Evolutionary conservation across 352 stramenopile species (phyloP).

Genomic region (Elongisporangium undulatum): DNA sequence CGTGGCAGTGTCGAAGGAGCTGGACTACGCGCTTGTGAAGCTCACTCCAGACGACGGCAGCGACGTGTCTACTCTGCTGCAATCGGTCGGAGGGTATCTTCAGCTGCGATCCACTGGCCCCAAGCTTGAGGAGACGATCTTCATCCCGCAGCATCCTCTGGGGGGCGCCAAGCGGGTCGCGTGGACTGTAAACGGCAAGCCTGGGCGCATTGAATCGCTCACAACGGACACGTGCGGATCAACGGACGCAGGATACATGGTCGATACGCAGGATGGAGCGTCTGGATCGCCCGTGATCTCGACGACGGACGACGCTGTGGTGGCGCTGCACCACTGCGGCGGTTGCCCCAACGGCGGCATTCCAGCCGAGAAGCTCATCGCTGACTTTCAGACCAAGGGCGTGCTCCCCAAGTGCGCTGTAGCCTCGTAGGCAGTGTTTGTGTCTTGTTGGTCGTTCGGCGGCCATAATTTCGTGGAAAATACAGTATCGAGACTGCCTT

Average conservation of each 20-base stretch:
- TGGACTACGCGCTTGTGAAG: too few relatives aligned
- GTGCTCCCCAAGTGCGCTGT: constrained; percentile 35
- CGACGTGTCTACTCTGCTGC: constrained; percentile 18
- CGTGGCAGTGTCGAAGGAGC: too few relatives aligned
- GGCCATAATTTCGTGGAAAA: too few relatives aligned
- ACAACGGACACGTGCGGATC: constrained; percentile 34
- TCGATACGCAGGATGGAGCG: constrained; percentile 69
- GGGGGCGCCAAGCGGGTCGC: too few relatives aligned
- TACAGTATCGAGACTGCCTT: too few relatives aligned
- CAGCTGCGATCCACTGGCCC: constrained; percentile 20
- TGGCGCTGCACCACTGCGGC: constrained; percentile 73
- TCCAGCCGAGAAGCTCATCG: constrained; percentile 40
- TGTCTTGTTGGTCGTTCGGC: too few relatives aligned
- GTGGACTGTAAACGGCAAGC: too few relatives aligned
- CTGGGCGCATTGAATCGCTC: too few relatives aligned
- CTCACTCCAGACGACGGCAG: constrained; percentile 6
- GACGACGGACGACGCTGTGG: constrained; percentile 43
- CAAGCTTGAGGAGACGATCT: constrained; percentile 31
- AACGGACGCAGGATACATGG: constrained; percentile 59
- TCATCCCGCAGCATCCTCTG: too few relatives aligned
- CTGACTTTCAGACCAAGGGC: constrained; percentile 26
- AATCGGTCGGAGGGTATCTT: constrained; percentile 24
- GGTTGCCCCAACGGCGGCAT: constrained; percentile 70
- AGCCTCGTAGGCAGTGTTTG: too few relatives aligned
- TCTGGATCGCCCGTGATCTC: constrained; percentile 64